phyloP scores from a whole-genome alignment of 441 rosid species.

The Kokia cookei region DNA sequence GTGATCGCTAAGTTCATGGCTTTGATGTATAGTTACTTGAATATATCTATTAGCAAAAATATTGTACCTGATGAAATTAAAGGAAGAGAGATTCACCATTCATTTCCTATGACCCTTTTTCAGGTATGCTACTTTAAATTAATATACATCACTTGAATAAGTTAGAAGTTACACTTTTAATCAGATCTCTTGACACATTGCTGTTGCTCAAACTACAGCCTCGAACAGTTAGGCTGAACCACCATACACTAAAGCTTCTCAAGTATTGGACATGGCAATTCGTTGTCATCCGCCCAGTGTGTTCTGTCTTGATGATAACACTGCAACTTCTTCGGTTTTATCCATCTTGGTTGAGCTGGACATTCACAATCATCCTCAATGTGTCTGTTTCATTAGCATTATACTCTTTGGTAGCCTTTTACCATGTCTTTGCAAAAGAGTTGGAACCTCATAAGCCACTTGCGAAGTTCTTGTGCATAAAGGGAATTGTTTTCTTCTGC shows the following conservation, averaged over 20 bases:
- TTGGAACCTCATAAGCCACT: conserved; percentile 89
- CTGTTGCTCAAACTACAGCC: conserved; percentile 46
- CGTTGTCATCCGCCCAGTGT: conserved; percentile 75
- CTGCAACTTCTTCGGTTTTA: conserved; percentile 64
- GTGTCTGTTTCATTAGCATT: conserved; percentile 82
- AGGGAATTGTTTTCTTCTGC: conserved; percentile 97
- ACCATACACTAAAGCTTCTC: conserved; percentile 60
- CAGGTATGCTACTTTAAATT: conserved; percentile 39
- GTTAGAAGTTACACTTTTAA: neutral
- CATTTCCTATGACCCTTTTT: conserved; percentile 93
- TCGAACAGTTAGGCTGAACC: conserved; percentile 66
- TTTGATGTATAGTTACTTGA: conserved; percentile 75
- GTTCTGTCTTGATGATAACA: conserved; percentile 76
- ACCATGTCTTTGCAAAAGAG: conserved; percentile 93
- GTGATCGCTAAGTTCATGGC: conserved; percentile 90
- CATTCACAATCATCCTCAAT: conserved; percentile 82
- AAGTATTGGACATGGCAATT: conserved; percentile 98
- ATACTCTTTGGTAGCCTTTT: conserved; percentile 77
- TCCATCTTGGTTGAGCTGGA: conserved; percentile 95
- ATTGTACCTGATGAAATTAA: conserved; percentile 82
- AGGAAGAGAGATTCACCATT: conserved; percentile 89
- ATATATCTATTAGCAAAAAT: conserved; percentile 78
- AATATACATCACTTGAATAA: neutral
- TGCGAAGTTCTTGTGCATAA: conserved; percentile 94
- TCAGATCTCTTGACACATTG: neutral